A percentile compares a stretch with the other conserved stretches of the same genome.
These are phyloP conservation scores for Elaeis guineensis DNA, from an alignment of 176 grass and related monocot genomes.

Conservation along the genomic window DNA sequence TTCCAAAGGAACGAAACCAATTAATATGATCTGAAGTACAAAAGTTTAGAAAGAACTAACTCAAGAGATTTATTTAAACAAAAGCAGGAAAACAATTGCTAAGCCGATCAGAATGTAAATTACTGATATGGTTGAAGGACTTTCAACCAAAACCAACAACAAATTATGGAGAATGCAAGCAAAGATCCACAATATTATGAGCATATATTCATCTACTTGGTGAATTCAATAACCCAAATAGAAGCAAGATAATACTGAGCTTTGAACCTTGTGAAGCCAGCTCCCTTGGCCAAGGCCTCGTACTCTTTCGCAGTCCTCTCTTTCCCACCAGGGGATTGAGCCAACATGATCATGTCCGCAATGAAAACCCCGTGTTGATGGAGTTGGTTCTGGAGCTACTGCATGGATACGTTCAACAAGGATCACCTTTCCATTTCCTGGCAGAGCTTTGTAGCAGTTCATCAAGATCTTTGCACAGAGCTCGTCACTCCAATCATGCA, in stretches of 20 bases:
- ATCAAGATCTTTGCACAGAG: conserved; percentile 61
- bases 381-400: conserved; percentile 36
- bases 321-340: conserved; percentile 85
- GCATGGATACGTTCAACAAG: conserved; percentile 69
- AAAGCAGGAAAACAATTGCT: too few relatives aligned
- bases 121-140: too few relatives aligned
- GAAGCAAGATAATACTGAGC: conserved; percentile 49
- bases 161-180: too few relatives aligned
- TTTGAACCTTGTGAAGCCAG: conserved; percentile 47
- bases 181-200: not conserved
- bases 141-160: too few relatives aligned
- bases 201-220: conserved; percentile 45
- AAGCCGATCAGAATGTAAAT: too few relatives aligned
- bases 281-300: conserved; percentile 41
- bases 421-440: conserved; percentile 65
- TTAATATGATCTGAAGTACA: too few relatives aligned
- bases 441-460: conserved; percentile 87
- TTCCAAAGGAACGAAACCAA: too few relatives aligned
- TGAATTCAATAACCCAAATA: conserved; percentile 56
- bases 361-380: conserved; percentile 58
- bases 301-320: conserved; percentile 79
- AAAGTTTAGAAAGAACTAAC: too few relatives aligned
- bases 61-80: too few relatives aligned
- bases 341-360: conserved; percentile 86
- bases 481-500: conserved; percentile 89